Base-by-base conservation (phyloP, 495 filamentous ascomycete genomes). In the Penicillium macrosclerotiorum region DNA sequence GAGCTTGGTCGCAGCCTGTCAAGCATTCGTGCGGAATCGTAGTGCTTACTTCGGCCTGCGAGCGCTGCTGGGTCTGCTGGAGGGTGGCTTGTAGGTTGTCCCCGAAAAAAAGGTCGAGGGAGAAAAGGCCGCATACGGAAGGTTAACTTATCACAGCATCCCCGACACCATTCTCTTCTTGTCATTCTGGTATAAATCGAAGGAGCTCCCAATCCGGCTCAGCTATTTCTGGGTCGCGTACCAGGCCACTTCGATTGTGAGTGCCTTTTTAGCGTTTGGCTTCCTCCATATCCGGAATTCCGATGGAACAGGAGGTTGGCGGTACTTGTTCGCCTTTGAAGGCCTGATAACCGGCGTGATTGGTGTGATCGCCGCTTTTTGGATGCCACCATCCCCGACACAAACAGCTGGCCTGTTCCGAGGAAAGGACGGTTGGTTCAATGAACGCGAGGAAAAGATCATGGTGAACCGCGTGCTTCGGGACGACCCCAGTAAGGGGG, bases 181-280 rank as follows among this genome's bases (percentile, higher is more conserved):
- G 3, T 85, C 82, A 0, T 90, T 89, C 66, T 92, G 85, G 68
- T 88, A 84, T 62, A 88, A 77, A 45, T 80, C 79, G 36, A 76
- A 78, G 30, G 85, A 87, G 53, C 69, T 92, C 8, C 81, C 85
- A 0, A 71, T 80, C 22, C 79, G 84, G 0, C 70, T 87, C 26
- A 74, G 74, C 45, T 84, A 69, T 46, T 88, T 88, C 63, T 91
- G 88, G 88, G 78, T 79, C 1, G 76, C 83, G n/a, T 85, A 85
- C 62, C 71, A 76, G 31, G 54, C 70, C 2, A 85, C 88, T 0
- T 67, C 78, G 23, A 87, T 91, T 32, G 44, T 88, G 18, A 75
- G 81, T 8, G 78, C 84, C 1, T 81, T 91, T 35, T 62, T 91
- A 4, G 88, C 86, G 1, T 87, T 77, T 51, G 88, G 84, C 0